A percentile compares a stretch with the other conserved stretches of the same genome.
Conservation (phyloP, 2,329 filamentous ascomycete genomes). For the Trichoderma sp. region DNA sequence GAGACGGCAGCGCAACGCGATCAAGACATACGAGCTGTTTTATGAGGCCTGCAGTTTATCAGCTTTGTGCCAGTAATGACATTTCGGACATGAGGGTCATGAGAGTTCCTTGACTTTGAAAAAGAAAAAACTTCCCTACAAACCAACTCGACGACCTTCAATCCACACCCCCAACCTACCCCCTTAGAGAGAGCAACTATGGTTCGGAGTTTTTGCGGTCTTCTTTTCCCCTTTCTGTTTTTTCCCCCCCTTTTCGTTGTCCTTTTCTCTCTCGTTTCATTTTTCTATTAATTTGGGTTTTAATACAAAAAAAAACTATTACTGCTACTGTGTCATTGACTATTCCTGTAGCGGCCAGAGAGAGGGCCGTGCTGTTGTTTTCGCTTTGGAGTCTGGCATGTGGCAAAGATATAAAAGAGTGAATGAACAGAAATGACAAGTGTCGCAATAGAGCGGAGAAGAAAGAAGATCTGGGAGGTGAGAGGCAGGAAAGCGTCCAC, state of each 20-base stretch:
- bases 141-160: conserved; percentile 20
- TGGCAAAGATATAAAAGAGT: conserved; percentile 13
- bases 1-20: conserved; percentile 20
- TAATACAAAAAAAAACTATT: conserved; percentile 41
- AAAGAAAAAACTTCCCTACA: not conserved
- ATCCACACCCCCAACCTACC: conserved; percentile 19
- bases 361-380: not conserved
- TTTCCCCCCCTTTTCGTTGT: conserved; percentile 35
- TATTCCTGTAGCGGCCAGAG: conserved; percentile 7
- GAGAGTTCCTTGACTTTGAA: conserved; percentile 3
- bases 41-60: conserved; percentile 8
- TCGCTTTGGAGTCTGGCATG: conserved; percentile 13
- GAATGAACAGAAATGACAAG: not conserved
- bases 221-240: conserved; percentile 31
- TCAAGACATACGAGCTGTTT: conserved; percentile 17
- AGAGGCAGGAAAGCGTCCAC: not conserved
- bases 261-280: conserved; percentile 1
- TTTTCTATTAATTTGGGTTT: conserved; percentile 41
- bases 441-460: not conserved
- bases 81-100: conserved; percentile 21
- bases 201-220: conserved; percentile 49
- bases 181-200: conserved; percentile 40
- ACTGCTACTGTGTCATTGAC: conserved; percentile 25
- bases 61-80: conserved; percentile 18
- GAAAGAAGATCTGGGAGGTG: not conserved